Conservation (phyloP, 495 filamentous ascomycete genomes). For the Hypoxylon perforatum region DNA sequence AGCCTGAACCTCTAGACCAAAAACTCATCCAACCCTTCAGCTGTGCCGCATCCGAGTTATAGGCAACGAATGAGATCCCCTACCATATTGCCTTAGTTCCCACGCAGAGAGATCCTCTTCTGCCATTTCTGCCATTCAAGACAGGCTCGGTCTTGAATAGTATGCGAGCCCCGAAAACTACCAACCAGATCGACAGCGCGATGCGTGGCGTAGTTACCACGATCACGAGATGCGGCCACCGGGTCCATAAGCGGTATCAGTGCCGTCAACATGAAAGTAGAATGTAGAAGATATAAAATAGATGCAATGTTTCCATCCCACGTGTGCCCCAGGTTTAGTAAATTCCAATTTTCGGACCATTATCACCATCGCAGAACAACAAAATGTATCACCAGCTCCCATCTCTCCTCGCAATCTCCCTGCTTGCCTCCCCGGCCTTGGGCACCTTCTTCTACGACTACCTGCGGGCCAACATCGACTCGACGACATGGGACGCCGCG, state of each 20-base stretch:
- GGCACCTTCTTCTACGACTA: constrained; percentile 2
- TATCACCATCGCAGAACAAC: not conserved
- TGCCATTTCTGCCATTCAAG: not conserved
- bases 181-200: not conserved
- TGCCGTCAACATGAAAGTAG: too few relatives aligned
- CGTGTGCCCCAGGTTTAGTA: not conserved
- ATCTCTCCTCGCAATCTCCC: not conserved
- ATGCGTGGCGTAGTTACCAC: not conserved
- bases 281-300: not conserved
- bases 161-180: not conserved
- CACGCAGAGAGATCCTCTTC: not conserved
- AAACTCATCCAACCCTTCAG: not conserved
- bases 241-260: too few relatives aligned
- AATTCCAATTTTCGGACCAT: too few relatives aligned
- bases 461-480: not conserved
- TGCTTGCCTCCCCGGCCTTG: not conserved
- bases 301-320: not conserved
- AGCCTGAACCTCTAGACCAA: not conserved
- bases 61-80: not conserved
- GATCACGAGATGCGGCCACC: too few relatives aligned
- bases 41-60: not conserved
- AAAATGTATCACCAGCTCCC: not conserved
- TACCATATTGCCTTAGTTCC: not conserved
- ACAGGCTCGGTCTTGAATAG: not conserved
- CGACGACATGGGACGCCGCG: not conserved